Conservation (phyloP, 495 filamentous ascomycete genomes). For the Glonium stellatum region DNA sequence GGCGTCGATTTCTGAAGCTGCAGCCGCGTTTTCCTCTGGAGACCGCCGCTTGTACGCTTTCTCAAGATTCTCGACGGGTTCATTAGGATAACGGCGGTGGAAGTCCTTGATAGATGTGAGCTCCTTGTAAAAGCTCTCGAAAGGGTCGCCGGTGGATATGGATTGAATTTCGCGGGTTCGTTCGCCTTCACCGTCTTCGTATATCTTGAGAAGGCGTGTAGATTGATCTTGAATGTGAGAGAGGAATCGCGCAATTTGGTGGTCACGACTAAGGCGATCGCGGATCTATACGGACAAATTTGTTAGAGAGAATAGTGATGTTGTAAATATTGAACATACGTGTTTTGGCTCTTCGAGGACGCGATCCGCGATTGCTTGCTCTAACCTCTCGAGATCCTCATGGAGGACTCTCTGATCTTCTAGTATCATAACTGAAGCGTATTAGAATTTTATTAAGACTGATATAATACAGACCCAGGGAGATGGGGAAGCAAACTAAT, state of each 20-base stretch:
- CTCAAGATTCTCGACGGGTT: conserved; percentile 92
- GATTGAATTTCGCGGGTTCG: conserved; percentile 73
- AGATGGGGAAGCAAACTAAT: too few species aligned
- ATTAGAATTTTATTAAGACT: neutral
- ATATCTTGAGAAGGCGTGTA: conserved; percentile 69
- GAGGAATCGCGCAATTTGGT: conserved; percentile 83
- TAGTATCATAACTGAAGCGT: conserved; percentile 32
- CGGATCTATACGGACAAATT: conserved; percentile 55
- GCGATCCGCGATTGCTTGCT: conserved; percentile 87
- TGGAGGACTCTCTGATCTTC: conserved; percentile 91
- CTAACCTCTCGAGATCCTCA: conserved; percentile 90
- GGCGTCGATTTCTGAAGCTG: conserved; percentile 61
- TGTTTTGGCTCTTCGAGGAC: conserved; percentile 80
- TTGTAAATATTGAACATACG: conserved; percentile 46
- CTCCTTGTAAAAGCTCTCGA: conserved; percentile 88
- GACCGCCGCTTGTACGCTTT: conserved; percentile 74
- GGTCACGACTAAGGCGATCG: conserved; percentile 77
- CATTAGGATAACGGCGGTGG: conserved; percentile 85
- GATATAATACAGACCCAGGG: too few species aligned
- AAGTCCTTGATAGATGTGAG: conserved; percentile 73
- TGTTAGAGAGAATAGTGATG: conserved; percentile 28
- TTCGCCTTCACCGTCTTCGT: conserved; percentile 66
- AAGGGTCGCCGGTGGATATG: conserved; percentile 79
- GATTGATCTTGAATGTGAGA: conserved; percentile 81
- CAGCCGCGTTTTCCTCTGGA: conserved; percentile 48